These are phyloP conservation scores for Cystofilobasidium capitatum DNA, from an alignment of 768 basidiomycete species.

Conservation along the genomic window DNA sequence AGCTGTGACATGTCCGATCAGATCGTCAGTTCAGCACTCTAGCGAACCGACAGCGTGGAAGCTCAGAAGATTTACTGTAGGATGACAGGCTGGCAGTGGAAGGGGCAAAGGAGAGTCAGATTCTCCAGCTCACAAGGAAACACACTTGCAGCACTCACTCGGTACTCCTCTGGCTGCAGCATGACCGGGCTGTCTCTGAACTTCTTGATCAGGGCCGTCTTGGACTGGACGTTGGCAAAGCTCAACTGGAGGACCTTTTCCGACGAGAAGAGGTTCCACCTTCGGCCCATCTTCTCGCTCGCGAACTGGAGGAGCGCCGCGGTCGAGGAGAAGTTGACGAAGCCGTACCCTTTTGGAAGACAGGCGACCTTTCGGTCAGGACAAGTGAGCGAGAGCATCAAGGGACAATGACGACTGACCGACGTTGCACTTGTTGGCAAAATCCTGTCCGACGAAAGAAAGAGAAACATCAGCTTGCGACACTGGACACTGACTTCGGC, in stretches of 20 bases:
- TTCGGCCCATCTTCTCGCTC: not conserved
- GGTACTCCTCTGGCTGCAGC: constrained; percentile 11
- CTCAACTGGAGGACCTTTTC: constrained; percentile 16
- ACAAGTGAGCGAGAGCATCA: not conserved
- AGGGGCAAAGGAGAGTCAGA: no score
- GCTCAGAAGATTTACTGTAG: not conserved
- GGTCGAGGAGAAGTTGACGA: constrained; percentile 11
- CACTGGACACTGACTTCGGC: no score
- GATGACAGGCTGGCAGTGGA: constrained; percentile 5
- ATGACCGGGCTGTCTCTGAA: constrained; percentile 15
- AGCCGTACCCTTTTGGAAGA: not conserved
- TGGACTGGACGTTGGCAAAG: constrained; percentile 14
- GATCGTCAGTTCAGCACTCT: not conserved
- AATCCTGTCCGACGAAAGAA: not conserved
- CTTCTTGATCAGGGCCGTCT: not conserved
- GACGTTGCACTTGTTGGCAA: constrained; percentile 5
- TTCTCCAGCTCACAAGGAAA: no score
- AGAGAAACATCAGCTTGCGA: not conserved
- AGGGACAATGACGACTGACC: not conserved
- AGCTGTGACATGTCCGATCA: not conserved
- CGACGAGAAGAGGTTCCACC: constrained; percentile 14
- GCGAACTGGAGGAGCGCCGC: constrained; percentile 6
- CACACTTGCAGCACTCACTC: no score
- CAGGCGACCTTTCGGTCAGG: not conserved
- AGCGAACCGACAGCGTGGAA: no score